These are phyloP conservation scores for Dioszegia crocea DNA, from an alignment of 768 basidiomycete species.

Conservation along the genomic window DNA sequence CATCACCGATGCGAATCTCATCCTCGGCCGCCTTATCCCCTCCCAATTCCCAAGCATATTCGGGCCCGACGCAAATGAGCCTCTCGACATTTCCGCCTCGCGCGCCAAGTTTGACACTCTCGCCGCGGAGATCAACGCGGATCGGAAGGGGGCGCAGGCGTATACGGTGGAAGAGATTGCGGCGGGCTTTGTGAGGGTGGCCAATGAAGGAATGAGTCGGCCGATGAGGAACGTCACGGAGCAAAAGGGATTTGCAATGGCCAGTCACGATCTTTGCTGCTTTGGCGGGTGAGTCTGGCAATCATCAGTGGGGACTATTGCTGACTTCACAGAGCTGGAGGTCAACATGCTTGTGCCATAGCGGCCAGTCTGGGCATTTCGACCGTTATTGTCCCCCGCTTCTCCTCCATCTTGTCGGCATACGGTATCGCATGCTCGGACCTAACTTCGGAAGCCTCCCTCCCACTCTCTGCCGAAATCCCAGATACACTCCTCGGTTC, in stretches of 20 bases:
- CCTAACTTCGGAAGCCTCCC: conserved; percentile 9
- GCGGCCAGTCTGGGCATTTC: conserved; percentile 79
- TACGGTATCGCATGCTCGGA: conserved; percentile 61
- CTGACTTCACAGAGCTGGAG: conserved; percentile 53
- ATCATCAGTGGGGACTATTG: conserved; percentile 48
- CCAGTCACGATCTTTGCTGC: conserved; percentile 46
- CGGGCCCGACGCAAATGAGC: conserved; percentile 20
- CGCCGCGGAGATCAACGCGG: conserved; percentile 21
- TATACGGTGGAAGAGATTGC: conserved; percentile 30
- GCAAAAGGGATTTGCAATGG: conserved; percentile 24
- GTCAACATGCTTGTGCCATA: conserved; percentile 90
- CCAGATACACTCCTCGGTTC: not conserved
- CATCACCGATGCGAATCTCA: conserved; percentile 43
- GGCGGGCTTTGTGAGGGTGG: conserved; percentile 28
- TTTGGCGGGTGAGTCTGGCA: conserved; percentile 61
- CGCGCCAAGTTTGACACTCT: conserved; percentile 15
- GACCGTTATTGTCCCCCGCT: conserved; percentile 80
- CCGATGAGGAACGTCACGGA: conserved; percentile 26
- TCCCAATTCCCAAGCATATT: conserved; percentile 31
- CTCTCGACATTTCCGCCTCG: conserved; percentile 18
- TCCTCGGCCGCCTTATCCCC: conserved; percentile 33
- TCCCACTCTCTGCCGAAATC: conserved; percentile 15
- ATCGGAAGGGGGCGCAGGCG: conserved; percentile 20
- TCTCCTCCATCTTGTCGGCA: conserved; percentile 87
- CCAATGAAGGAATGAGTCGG: conserved; percentile 28